Evolutionary conservation across 1,139 yeast species (phyloP).

Genomic region (Pichia inconspicua): DNA sequence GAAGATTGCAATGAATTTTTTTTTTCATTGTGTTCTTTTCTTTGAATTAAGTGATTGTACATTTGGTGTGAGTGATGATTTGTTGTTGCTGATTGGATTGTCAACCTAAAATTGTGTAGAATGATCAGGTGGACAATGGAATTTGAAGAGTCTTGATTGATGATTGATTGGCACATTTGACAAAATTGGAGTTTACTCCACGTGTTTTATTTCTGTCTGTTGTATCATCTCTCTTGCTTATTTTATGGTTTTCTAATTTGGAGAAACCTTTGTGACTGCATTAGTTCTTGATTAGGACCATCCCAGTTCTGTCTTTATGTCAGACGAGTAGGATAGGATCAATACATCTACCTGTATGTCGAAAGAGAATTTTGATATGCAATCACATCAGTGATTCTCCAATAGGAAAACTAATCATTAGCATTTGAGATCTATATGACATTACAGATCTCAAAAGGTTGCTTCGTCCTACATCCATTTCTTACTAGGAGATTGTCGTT

Average conservation of each 20-base stretch:
- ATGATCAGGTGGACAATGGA: slow-evolving; percentile 1
- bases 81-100: background rate
- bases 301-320: background rate
- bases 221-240: background rate
- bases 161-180: background rate
- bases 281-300: background rate
- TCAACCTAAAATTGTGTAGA: slow-evolving; percentile 1
- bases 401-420: background rate
- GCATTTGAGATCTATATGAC: background rate
- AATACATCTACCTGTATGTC: background rate
- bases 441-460: background rate
- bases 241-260: background rate
- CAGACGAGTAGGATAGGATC: background rate
- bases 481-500: background rate
- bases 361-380: background rate
- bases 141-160: background rate
- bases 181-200: background rate
- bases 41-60: background rate
- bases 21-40: slow-evolving; percentile 2
- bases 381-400: background rate
- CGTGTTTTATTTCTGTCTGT: background rate
- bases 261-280: background rate
- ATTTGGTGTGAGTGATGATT: background rate
- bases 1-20: background rate
- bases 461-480: background rate